Percentiles rank a stretch among this genome's conserved stretches.
Evolutionary conservation across 2,329 filamentous ascomycete species (phyloP).

Genomic region (Sphaerulina populicola): DNA sequence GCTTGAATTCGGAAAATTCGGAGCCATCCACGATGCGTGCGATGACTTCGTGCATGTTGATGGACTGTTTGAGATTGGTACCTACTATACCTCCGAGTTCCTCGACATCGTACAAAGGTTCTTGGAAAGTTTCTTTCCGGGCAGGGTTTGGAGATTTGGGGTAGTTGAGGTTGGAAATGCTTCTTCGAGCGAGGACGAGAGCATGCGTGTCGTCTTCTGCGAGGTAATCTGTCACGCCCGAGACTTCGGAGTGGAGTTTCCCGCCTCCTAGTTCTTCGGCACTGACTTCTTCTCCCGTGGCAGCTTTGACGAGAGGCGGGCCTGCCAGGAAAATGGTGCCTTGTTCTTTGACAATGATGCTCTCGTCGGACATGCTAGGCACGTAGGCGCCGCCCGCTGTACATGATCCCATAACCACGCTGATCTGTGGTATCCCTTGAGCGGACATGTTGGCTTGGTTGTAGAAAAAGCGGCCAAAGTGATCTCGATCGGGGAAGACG

Average conservation of each 20-base stretch:
- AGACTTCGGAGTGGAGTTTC: conserved; percentile 79
- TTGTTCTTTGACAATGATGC: conserved; percentile 89
- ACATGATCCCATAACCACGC: conserved; percentile 94
- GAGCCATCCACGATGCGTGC: conserved; percentile 86
- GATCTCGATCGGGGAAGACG: conserved; percentile 88
- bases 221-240: conserved; percentile 89
- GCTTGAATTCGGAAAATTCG: conserved; percentile 90
- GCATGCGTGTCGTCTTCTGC: conserved; percentile 92
- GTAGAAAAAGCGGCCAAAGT: conserved; percentile 96
- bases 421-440: conserved; percentile 81
- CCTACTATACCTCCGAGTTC: conserved; percentile 85
- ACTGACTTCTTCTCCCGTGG: conserved; percentile 83
- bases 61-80: conserved; percentile 76
- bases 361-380: conserved; percentile 94
- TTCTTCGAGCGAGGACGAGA: conserved; percentile 72
- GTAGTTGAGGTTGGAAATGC: conserved; percentile 84
- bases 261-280: conserved; percentile 88
- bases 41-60: conserved; percentile 84
- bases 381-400: conserved; percentile 95
- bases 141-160: conserved; percentile 45
- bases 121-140: conserved; percentile 46
- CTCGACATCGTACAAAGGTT: conserved; percentile 69
- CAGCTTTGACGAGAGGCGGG: conserved; percentile 88
- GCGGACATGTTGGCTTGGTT: conserved; percentile 93
- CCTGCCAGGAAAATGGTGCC: conserved; percentile 97